Evolutionary conservation across 163 green algal species (phyloP).

Genomic region (Chlorella variabilis): DNA sequence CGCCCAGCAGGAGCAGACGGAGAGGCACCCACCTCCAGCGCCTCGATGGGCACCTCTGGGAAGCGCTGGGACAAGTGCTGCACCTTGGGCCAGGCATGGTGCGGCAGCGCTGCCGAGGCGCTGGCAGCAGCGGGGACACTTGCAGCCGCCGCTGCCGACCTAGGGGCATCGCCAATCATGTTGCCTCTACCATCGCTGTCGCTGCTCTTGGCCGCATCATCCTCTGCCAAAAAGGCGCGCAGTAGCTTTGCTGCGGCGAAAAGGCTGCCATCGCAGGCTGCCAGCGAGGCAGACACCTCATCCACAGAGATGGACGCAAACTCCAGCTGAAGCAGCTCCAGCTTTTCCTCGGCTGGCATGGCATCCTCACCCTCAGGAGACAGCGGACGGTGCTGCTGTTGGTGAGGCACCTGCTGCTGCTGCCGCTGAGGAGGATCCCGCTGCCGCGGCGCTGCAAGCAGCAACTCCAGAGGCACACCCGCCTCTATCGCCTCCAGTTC

Average conservation of each 20-base stretch:
- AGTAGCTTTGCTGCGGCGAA: slow-evolving; percentile 29
- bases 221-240: slow-evolving; percentile 11
- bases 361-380: neutral
- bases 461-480: neutral
- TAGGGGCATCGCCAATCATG: neutral
- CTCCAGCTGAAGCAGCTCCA: neutral
- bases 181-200: neutral
- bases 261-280: slow-evolving; percentile 24
- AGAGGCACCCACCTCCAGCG: slow-evolving; percentile 13
- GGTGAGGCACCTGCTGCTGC: neutral
- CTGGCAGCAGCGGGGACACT: neutral
- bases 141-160: neutral
- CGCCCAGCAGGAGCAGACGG: neutral
- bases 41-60: neutral
- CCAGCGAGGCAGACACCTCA: slow-evolving; percentile 10
- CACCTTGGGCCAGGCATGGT: slow-evolving; percentile 27
- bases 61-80: slow-evolving; percentile 26
- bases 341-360: slow-evolving; percentile 1
- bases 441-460: neutral
- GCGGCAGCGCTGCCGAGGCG: neutral
- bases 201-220: neutral
- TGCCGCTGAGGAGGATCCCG: neutral
- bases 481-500: slow-evolving; percentile 22
- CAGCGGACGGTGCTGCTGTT: neutral
- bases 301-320: neutral